Conservation (phyloP, 495 filamentous ascomycete species). For the Penicillium subrubescens region DNA sequence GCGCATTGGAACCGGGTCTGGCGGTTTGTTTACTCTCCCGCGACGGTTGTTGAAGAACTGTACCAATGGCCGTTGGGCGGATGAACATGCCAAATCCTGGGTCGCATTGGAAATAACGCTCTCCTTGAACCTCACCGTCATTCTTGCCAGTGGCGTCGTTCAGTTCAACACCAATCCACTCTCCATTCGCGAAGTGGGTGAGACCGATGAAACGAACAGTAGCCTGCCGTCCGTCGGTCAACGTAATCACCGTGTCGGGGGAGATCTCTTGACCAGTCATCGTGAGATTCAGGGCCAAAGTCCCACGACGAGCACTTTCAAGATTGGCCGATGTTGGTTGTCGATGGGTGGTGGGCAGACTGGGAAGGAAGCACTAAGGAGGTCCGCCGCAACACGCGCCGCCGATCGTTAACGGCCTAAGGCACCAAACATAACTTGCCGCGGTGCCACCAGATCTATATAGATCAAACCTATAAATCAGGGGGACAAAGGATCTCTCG, state of each 20-base stretch:
- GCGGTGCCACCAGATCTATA: not conserved
- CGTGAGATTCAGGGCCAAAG: constrained; percentile 14
- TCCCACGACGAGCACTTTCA: constrained; percentile 21
- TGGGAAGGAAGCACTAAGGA: constrained; percentile 22
- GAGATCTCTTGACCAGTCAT: constrained; percentile 42
- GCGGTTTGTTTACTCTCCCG: constrained; percentile 41
- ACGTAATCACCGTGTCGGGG: constrained; percentile 63
- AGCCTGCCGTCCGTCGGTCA: constrained; percentile 74
- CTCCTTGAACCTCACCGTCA: constrained; percentile 86
- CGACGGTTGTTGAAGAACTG: constrained; percentile 60
- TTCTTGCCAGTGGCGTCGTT: constrained; percentile 87
- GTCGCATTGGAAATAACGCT: constrained; percentile 87
- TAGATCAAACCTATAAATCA: not conserved
- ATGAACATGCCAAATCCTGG: constrained; percentile 88
- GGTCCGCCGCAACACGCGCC: constrained; percentile 21
- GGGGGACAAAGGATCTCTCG: not conserved
- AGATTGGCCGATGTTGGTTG: constrained; percentile 15
- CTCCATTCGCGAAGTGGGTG: constrained; percentile 75
- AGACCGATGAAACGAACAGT: constrained; percentile 79
- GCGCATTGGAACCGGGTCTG: constrained; percentile 28
- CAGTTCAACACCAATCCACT: constrained; percentile 91
- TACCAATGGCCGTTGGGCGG: constrained; percentile 59
- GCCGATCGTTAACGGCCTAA: constrained; percentile 21
- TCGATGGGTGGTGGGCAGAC: constrained; percentile 18
- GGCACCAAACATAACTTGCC: constrained; percentile 7